These are phyloP conservation scores for Fusarium clavum DNA, from an alignment of 2,329 filamentous ascomycete genomes.

Conservation along the genomic window DNA sequence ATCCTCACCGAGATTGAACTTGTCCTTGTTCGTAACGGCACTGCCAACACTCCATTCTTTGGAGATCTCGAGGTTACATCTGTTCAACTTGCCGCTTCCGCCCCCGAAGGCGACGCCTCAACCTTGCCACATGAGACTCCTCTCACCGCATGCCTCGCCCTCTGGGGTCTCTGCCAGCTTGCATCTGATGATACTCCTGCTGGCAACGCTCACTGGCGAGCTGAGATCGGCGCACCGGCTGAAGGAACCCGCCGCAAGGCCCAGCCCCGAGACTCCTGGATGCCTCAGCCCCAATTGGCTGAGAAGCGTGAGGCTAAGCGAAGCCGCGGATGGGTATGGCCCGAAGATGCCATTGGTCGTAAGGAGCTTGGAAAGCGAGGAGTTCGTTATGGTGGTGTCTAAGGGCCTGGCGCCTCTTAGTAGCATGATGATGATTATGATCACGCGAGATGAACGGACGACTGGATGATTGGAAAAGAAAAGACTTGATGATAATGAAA, in stretches of 20 bases:
- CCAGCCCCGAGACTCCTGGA: constrained; percentile 77
- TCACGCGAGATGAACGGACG: constrained; percentile 20
- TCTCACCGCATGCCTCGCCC: constrained; percentile 77
- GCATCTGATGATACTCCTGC: constrained; percentile 66
- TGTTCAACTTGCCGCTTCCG: constrained; percentile 65
- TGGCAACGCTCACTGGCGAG: constrained; percentile 72
- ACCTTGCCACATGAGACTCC: constrained; percentile 56
- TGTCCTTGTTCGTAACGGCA: constrained; percentile 86
- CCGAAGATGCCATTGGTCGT: constrained; percentile 77
- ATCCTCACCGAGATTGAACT: constrained; percentile 97
- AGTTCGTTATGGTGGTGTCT: constrained; percentile 64
- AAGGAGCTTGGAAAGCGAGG: constrained; percentile 78
- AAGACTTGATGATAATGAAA: constrained; percentile 35
- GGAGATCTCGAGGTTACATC: constrained; percentile 84
- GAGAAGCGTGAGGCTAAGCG: constrained; percentile 84
- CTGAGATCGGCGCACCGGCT: constrained; percentile 80
- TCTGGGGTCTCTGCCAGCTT: constrained; percentile 82
- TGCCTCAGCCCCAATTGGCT: constrained; percentile 76
- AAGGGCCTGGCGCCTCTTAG: constrained; percentile 23
- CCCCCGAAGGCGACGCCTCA: constrained; percentile 46
- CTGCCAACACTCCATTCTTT: constrained; percentile 79
- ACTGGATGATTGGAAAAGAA: constrained; percentile 31
- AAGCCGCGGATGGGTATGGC: constrained; percentile 78
- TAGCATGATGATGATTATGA: constrained; percentile 23
- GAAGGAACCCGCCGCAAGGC: constrained; percentile 78